Conservation (phyloP, 108 stramenopile species). For the Nannochloropsis gaditana region DNA sequence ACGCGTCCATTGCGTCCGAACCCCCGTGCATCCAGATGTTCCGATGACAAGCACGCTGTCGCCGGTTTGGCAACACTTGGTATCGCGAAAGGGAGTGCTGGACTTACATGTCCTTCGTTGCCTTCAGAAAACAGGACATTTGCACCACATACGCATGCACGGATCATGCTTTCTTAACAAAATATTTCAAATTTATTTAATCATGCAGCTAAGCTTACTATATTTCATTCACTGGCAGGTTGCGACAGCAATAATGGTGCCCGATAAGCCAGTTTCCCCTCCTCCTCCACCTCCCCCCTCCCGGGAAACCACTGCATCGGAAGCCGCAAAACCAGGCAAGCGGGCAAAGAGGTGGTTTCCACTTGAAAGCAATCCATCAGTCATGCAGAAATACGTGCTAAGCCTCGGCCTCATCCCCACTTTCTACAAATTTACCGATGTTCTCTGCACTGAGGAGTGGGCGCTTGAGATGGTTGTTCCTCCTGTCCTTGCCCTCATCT, state of each 20-base stretch:
- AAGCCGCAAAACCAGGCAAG: not conserved
- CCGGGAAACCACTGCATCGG: not conserved
- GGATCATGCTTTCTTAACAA: no score
- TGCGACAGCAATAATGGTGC: not conserved
- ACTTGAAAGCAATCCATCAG: conserved; percentile 33
- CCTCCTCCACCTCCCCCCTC: not conserved
- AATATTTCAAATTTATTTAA: no score
- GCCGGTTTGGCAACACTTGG: no score
- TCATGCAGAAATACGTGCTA: conserved; percentile 27
- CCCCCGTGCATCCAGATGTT: no score
- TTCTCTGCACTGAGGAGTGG: conserved; percentile 57
- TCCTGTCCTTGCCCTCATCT: conserved; percentile 52
- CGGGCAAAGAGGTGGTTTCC: conserved; percentile 31
- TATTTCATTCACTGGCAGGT: no score
- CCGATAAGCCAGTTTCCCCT: not conserved
- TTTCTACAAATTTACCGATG: conserved; percentile 42
- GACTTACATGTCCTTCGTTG: no score
- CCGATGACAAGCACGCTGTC: no score
- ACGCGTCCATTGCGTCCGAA: no score
- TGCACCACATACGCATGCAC: no score
- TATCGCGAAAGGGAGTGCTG: no score
- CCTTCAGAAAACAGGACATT: no score
- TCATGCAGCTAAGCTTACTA: no score
- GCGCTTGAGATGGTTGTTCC: conserved; percentile 56
- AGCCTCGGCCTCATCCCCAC: conserved; percentile 24